phyloP scores from a whole-genome alignment of 345 rosid genomes.

The Brassica carinata region DNA sequence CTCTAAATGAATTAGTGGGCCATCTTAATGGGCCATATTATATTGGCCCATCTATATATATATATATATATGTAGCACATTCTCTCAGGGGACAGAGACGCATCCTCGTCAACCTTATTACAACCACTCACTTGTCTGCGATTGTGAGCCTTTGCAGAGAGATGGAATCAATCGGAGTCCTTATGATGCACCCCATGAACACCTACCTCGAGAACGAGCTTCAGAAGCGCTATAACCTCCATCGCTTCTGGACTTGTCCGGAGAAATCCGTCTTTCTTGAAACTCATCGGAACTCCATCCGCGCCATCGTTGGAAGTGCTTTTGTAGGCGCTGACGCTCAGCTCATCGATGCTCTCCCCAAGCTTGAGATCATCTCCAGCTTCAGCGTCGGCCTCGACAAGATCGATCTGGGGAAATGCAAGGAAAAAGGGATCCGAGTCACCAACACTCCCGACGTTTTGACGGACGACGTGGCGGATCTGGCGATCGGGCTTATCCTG shows the following conservation, averaged over 20 bases:
- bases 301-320: slow-evolving; percentile 75
- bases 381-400: slow-evolving; percentile 84
- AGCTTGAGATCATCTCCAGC: slow-evolving; percentile 73
- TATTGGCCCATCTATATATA: background rate
- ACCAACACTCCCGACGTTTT: slow-evolving; percentile 89
- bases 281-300: slow-evolving; percentile 51
- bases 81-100: too few relatives aligned
- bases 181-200: slow-evolving; percentile 66
- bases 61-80: too few relatives aligned
- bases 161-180: slow-evolving; percentile 77
- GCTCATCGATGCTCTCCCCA: slow-evolving; percentile 64
- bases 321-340: slow-evolving; percentile 66
- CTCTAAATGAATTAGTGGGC: background rate
- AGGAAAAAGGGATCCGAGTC: slow-evolving; percentile 66
- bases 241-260: slow-evolving; percentile 50
- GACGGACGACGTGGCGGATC: slow-evolving; percentile 88
- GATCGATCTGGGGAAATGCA: slow-evolving; percentile 77
- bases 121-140: slow-evolving; percentile 1
- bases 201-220: slow-evolving; percentile 69
- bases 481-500: slow-evolving; percentile 71
- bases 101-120: background rate
- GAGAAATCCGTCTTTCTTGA: slow-evolving; percentile 51
- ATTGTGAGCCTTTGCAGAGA: background rate
- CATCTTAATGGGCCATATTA: background rate
- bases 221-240: slow-evolving; percentile 67